Base-by-base conservation (phyloP, 768 basidiomycete genomes). In the Boletus coccyginus region DNA sequence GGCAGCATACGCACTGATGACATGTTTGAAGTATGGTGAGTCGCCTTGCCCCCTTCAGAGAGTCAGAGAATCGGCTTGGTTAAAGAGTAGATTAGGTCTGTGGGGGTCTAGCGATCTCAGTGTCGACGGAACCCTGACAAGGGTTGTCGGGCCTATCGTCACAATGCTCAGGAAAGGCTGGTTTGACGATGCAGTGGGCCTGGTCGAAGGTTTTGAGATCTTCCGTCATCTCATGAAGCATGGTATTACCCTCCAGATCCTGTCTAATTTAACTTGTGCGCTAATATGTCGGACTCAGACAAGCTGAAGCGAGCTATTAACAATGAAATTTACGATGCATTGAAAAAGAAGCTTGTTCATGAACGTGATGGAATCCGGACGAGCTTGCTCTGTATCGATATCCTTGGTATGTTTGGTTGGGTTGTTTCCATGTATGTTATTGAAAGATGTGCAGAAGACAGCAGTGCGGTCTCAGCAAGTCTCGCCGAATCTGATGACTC, bases 111-210 rank as follows among this genome's bases (percentile, higher is more conserved):
- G 16, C 2, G 10, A 10, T 19, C 12, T 33, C 19, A 17, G 4
- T 11, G 5, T 12, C 11, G 3, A 27, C 5, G 7, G 16, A 21
- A 48, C 10, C 3, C 35, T 48, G 1, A 2, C 2, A 7, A 19
- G 5, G 3, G 41, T 41, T 19, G 29, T n/a, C 14, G 31, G 29
- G 8, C 41, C 39, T 21, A 42, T 47, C 31, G 14, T 47, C 19
- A 8, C 3, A 10, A 52, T 57, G 51, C 21, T 57, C 27, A 35
- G 12, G 29, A 38, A 38, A 21, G 51, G 43, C 13, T 58, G 46
- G 46, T 49, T 58, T 31, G 55, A 57, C 14, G 56, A 57, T 24
- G 33, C 56, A 0, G 46, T 57, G 1, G 56, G 56, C 24, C 40
- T 16, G 6, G 39, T 52, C 6, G 45, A 57, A 36, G 56, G 56